phyloP scores from a whole-genome alignment of 2,329 filamentous ascomycete species.

The Fusarium armeniacum region DNA sequence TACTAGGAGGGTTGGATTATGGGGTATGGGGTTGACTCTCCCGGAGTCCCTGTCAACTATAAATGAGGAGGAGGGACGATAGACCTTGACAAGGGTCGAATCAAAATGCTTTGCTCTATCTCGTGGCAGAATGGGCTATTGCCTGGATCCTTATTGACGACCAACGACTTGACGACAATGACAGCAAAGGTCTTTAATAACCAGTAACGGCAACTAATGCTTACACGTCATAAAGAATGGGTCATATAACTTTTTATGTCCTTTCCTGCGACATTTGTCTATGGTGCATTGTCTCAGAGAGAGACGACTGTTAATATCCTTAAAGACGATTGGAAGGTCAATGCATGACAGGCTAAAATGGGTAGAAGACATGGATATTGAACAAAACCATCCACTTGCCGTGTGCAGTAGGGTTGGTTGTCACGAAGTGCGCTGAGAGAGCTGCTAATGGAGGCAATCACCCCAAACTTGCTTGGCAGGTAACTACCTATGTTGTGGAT shows the following conservation, averaged over 20 bases:
- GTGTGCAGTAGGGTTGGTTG: neutral
- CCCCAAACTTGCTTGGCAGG: constrained; percentile 6
- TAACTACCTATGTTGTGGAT: neutral
- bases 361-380: neutral
- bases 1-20: constrained; percentile 23
- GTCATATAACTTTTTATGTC: no score
- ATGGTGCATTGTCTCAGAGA: neutral
- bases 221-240: neutral
- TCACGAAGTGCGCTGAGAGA: neutral
- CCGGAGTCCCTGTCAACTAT: constrained; percentile 26
- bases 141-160: constrained; percentile 12
- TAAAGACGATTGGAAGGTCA: neutral
- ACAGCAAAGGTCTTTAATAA: neutral
- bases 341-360: neutral
- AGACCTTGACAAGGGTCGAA: constrained; percentile 21
- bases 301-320: neutral
- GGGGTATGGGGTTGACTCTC: constrained; percentile 31
- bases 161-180: constrained; percentile 15
- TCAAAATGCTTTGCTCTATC: constrained; percentile 24
- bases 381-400: neutral
- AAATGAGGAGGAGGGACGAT: constrained; percentile 8
- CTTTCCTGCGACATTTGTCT: neutral
- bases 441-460: constrained; percentile 19
- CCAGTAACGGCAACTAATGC: constrained; percentile 17
- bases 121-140: constrained; percentile 21